Percentiles rank a stretch among this genome's conserved stretches.
Evolutionary conservation across 2,329 filamentous ascomycete genomes (phyloP).

Genomic region (Mollisia scopiformis): DNA sequence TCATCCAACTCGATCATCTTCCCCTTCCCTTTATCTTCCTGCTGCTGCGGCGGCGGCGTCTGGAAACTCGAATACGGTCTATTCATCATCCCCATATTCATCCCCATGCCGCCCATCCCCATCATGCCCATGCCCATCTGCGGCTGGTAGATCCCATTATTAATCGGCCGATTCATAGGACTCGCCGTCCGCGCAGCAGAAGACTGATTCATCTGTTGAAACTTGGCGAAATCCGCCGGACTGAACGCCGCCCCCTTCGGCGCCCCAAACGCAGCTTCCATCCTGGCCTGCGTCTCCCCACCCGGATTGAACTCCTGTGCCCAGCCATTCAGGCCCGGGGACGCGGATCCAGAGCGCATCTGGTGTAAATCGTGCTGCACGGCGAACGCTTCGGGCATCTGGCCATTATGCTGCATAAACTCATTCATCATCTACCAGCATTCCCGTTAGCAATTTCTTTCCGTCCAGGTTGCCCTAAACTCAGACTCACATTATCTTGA

Average conservation of each 20-base stretch:
- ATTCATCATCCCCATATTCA: conserved; percentile 49
- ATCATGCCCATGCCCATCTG: conserved; percentile 53
- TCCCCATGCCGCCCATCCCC: conserved; percentile 34
- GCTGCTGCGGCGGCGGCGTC: conserved; percentile 46
- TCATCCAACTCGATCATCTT: conserved; percentile 96
- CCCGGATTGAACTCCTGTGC: conserved; percentile 65
- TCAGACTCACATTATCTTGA: conserved; percentile 73
- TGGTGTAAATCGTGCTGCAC: conserved; percentile 38
- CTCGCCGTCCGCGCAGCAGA: conserved; percentile 60
- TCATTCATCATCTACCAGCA: conserved; percentile 93
- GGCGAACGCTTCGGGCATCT: conserved; percentile 48
- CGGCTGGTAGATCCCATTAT: conserved; percentile 56
- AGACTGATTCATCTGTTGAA: conserved; percentile 71
- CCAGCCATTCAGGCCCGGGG: conserved; percentile 54
- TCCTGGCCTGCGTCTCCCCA: conserved; percentile 58
- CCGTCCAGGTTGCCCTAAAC: conserved; percentile 17
- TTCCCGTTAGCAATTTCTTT: too few species aligned
- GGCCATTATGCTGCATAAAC: conserved; percentile 80
- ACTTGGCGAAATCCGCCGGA: conserved; percentile 84
- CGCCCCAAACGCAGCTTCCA: conserved; percentile 72
- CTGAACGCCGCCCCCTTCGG: conserved; percentile 67
- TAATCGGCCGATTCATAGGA: conserved; percentile 52
- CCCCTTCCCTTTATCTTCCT: conserved; percentile 73
- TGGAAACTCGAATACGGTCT: conserved; percentile 43
- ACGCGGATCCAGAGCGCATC: conserved; percentile 32